Base-by-base conservation (phyloP, 2,329 filamentous ascomycete genomes). In the Coleophoma crateriformis region DNA sequence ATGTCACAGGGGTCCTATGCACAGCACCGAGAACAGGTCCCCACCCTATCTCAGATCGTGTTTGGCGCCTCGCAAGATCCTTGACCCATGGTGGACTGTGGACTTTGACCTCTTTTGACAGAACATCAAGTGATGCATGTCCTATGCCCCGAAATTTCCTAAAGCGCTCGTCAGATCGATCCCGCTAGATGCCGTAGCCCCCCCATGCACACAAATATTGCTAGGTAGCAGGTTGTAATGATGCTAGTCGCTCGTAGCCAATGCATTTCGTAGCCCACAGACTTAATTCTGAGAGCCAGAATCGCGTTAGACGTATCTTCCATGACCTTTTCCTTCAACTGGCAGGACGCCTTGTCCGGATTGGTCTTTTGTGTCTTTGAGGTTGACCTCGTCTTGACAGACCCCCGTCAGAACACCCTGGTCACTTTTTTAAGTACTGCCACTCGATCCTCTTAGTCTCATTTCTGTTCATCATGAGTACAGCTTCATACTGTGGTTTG, bases 31-130 rank as follows among this genome's bases (percentile, higher is more conserved):
- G 35, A 54, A 37, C 34, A 19, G 20, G 22, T 42, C 48, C 45
- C 46, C 50, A 44, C 41, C 41, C 13, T 49, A 57, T 55, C 51
- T 53, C 45, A 58, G 58, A 59, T 60, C 57, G 42, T 55, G 52
- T 56, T 58, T 58, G 58, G 55, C 58, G 54, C 52, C 50, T 59
- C 58, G 53, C 53, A 61, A 58, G 58, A 62, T 58, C 59, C 60
- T 47, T 59, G 60, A 58, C 43, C 58, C 58, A 19, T 20, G 51
- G 45, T 38, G 35, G 35, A 38, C 35, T 3, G 13, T 38, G 52
- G 50, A 54, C 58, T 59, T 60, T 56, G 58, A 57, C 58, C 58
- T 57, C 56, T 58, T 59, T 58, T 48, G 33, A 50, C 35, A 47
- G 46, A 51, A 38, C 12, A 38, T 38, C 35, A 38, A 38, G 35